phyloP scores from a whole-genome alignment of 805 yeast species.

The Spathaspora hagerdaliae region DNA sequence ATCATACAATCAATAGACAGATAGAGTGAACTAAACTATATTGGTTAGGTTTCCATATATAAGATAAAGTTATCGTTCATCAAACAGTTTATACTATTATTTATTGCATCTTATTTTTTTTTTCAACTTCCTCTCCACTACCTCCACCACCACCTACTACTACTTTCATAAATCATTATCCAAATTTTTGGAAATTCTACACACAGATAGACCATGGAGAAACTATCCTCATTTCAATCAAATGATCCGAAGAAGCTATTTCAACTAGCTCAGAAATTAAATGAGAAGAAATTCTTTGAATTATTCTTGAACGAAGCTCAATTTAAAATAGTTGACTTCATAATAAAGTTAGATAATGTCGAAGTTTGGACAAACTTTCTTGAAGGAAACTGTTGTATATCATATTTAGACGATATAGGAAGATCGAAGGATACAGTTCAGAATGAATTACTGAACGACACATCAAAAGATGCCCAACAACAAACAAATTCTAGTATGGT shows the following conservation, averaged over 20 bases:
- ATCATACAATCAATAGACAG: too few species aligned
- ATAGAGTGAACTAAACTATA: too few species aligned
- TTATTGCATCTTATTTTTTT: too few species aligned
- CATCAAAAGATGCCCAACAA: background rate
- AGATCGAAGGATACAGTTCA: background rate
- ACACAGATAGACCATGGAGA: conserved; percentile 23
- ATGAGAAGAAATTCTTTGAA: conserved; percentile 29
- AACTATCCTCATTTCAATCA: conserved; percentile 31
- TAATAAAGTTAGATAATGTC: conserved; percentile 25
- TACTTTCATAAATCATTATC: too few species aligned
- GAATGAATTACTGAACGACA: background rate
- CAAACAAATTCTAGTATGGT: background rate
- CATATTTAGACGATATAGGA: background rate
- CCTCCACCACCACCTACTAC: too few species aligned
- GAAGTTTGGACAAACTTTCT: conserved; percentile 34
- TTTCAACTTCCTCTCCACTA: too few species aligned
- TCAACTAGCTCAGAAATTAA: conserved; percentile 31
- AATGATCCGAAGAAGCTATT: conserved; percentile 30
- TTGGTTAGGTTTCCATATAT: too few species aligned
- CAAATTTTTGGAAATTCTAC: too few species aligned
- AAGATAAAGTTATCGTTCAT: too few species aligned
- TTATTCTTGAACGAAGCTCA: conserved; percentile 33
- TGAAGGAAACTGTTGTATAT: conserved; percentile 32
- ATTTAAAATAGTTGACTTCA: conserved; percentile 24
- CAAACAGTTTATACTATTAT: too few species aligned